A percentile compares a stretch with the other conserved stretches of the same genome.
These are phyloP conservation scores for Helicostylum pulchrum DNA, from an alignment of 192 early-diverging fungal species.

Conservation along the genomic window DNA sequence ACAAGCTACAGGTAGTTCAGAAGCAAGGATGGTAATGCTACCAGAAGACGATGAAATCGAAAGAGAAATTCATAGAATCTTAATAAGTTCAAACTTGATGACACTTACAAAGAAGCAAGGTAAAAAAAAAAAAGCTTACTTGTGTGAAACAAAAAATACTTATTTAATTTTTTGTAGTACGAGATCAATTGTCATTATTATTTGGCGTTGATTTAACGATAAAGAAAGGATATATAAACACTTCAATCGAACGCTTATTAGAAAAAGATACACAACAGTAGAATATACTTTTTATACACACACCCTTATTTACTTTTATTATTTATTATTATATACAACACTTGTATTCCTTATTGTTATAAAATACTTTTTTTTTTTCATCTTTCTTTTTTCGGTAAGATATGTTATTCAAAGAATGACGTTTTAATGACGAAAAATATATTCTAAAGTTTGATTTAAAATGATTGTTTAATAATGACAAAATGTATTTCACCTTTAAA, in stretches of 20 bases:
- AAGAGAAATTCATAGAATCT: constrained; percentile 63
- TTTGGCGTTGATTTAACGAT: constrained; percentile 64
- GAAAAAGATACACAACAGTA: constrained; percentile 17
- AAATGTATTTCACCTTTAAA: too few species aligned
- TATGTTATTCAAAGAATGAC: too few species aligned
- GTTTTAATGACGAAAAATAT: too few species aligned
- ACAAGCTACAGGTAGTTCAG: neutral
- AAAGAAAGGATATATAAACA: constrained; percentile 68
- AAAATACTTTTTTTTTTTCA: too few species aligned
- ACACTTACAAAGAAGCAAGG: constrained; percentile 70
- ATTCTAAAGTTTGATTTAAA: too few species aligned
- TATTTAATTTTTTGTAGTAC: constrained; percentile 39
- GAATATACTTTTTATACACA: neutral
- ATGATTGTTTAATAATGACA: too few species aligned
- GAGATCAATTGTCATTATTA: constrained; percentile 55
- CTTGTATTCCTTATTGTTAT: too few species aligned
- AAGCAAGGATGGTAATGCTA: neutral
- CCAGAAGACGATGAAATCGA: constrained; percentile 45
- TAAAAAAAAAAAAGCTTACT: constrained; percentile 6
- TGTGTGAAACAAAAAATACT: neutral
- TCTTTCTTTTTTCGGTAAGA: too few species aligned
- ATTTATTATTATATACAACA: too few species aligned
- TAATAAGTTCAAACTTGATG: constrained; percentile 58
- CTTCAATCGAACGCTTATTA: constrained; percentile 48
- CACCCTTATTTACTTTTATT: too few species aligned